A percentile compares a stretch with the other conserved stretches of the same genome.
Evolutionary conservation across 2,329 filamentous ascomycete genomes (phyloP).

Genomic region (Mariannaea elegans): DNA sequence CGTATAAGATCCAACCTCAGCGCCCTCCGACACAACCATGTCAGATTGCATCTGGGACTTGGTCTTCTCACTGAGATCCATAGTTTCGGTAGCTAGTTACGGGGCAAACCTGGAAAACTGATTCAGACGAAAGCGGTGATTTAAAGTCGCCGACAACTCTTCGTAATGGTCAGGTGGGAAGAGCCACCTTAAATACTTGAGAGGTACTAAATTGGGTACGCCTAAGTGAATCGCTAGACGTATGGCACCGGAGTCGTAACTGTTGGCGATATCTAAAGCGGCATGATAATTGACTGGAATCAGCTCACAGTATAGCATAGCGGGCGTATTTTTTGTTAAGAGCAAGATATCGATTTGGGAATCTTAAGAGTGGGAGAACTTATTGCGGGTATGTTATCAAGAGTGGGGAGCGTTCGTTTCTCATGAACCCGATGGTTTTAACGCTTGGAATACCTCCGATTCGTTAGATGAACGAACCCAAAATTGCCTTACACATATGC

Average conservation of each 20-base stretch:
- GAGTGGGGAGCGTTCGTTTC: slow-evolving; percentile 13
- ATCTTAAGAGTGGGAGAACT: slow-evolving; percentile 17
- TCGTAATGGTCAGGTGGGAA: neutral
- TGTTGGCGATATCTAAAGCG: neutral
- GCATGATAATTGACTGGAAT: neutral
- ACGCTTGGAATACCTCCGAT: neutral
- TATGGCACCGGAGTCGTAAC: neutral
- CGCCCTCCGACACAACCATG: slow-evolving; percentile 1
- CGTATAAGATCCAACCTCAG: slow-evolving; percentile 3
- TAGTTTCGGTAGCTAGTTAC: neutral
- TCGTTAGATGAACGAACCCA: too few species aligned
- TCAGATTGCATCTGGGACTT: slow-evolving; percentile 4
- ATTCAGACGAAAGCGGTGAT: too few species aligned
- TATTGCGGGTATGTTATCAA: slow-evolving; percentile 10
- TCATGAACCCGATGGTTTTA: neutral
- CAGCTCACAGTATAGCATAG: neutral
- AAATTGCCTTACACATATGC: too few species aligned
- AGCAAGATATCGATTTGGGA: neutral
- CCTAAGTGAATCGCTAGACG: neutral
- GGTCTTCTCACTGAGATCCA: slow-evolving; percentile 12
- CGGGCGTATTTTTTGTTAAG: slow-evolving; percentile 2
- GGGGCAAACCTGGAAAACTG: too few species aligned
- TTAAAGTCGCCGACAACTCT: neutral
- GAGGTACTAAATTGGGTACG: neutral
- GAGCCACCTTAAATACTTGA: neutral